Conservation (phyloP, 2,329 filamentous ascomycete species). For the Lizonia empirigonia region DNA sequence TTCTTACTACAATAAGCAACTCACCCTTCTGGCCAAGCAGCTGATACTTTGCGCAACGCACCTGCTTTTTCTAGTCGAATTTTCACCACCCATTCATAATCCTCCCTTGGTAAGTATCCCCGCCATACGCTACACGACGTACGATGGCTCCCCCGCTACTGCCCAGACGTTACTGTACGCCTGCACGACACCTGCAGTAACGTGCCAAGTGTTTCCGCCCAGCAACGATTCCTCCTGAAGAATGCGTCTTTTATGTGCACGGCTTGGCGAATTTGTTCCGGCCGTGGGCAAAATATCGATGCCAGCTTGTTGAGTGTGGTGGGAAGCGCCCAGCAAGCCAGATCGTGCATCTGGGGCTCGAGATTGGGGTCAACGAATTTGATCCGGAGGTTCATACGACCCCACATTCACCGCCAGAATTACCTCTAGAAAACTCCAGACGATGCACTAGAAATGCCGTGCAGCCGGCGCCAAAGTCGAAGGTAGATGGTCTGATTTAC, state of each 20-base stretch:
- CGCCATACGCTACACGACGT: constrained; percentile 13
- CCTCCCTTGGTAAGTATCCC: constrained; percentile 6
- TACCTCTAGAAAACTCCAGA: constrained; percentile 7
- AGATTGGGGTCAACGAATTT: constrained; percentile 17
- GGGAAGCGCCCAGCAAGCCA: constrained; percentile 18
- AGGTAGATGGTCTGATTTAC: not conserved
- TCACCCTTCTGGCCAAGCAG: constrained; percentile 9
- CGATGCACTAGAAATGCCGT: constrained; percentile 4
- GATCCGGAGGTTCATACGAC: constrained; percentile 6
- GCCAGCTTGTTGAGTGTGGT: not conserved
- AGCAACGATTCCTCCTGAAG: constrained; percentile 7
- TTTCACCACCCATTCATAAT: constrained; percentile 2
- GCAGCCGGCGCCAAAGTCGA: constrained; percentile 8
- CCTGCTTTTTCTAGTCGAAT: constrained; percentile 9
- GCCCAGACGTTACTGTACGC: constrained; percentile 14
- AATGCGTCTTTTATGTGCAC: constrained; percentile 18
- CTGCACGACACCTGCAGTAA: constrained; percentile 10
- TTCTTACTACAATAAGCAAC: constrained; percentile 11
- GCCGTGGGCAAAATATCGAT: constrained; percentile 8
- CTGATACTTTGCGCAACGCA: constrained; percentile 12
- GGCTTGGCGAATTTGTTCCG: constrained; percentile 11
- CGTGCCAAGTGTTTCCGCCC: constrained; percentile 18
- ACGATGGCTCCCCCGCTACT: constrained; percentile 11
- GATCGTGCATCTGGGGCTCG: constrained; percentile 12
- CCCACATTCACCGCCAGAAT: constrained; percentile 18